Percentiles rank a stretch among this genome's conserved stretches.
These are phyloP conservation scores for Trichoderma atrobrunneum DNA, from an alignment of 2,329 filamentous ascomycete genomes.

Conservation along the genomic window DNA sequence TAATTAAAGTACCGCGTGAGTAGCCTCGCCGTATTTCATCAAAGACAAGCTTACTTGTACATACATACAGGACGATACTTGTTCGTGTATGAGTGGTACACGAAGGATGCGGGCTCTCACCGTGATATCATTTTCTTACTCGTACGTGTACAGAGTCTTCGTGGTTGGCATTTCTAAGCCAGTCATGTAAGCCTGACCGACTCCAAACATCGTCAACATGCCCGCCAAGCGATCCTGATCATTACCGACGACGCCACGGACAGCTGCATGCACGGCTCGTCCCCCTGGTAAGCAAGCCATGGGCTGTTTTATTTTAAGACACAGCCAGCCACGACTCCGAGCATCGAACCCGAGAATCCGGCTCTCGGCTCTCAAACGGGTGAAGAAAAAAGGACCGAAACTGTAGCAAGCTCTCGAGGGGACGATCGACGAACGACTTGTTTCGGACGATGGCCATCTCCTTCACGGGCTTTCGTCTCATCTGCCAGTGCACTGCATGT, in stretches of 20 bases:
- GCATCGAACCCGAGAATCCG: background rate
- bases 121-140: background rate
- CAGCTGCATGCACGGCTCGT: background rate
- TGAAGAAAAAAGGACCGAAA: conserved; percentile 3
- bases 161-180: background rate
- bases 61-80: background rate
- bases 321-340: background rate
- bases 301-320: background rate
- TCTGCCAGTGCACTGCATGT: background rate
- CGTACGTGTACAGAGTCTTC: background rate
- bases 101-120: background rate
- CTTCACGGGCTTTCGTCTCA: background rate
- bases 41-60: background rate
- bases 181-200: background rate
- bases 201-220: background rate
- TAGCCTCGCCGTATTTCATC: background rate
- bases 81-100: background rate
- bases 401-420: background rate
- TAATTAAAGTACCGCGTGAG: background rate
- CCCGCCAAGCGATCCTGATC: background rate
- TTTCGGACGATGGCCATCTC: background rate
- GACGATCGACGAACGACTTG: background rate
- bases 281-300: background rate
- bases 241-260: background rate
- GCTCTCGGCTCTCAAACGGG: background rate